Evolutionary conservation across 225 moss, liverwort and hornwort genomes (phyloP).

Genomic region (Polytrichum formosum): DNA sequence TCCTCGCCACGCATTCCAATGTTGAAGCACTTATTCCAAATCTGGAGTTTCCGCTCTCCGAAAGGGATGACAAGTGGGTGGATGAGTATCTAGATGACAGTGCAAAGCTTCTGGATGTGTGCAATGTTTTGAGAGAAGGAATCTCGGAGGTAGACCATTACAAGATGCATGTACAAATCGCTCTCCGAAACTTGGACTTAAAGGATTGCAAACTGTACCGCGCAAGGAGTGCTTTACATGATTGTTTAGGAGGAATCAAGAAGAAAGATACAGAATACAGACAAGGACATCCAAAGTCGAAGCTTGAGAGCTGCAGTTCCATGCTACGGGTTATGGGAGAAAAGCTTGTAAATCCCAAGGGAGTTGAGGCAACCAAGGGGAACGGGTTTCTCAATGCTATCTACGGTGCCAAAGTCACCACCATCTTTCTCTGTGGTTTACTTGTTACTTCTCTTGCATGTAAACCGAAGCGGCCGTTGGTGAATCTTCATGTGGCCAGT

Average conservation of each 20-base stretch:
- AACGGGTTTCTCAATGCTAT: constrained; percentile 37
- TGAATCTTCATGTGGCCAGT: constrained; percentile 23
- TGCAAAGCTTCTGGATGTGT: constrained; percentile 43
- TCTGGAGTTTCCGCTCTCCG: constrained; percentile 24
- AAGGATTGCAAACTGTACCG: constrained; percentile 30
- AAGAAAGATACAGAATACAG: constrained; percentile 32
- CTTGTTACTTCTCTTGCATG: constrained; percentile 35
- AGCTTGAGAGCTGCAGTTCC: constrained; percentile 41
- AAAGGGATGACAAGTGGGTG: constrained; percentile 35
- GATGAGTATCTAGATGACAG: constrained; percentile 39
- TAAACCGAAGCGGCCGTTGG: constrained; percentile 31
- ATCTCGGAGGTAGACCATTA: constrained; percentile 15
- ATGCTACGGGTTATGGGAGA: constrained; percentile 45
- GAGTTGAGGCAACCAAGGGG: constrained; percentile 26
- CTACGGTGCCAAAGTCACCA: constrained; percentile 43
- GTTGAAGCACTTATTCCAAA: constrained; percentile 34
- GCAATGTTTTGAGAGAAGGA: constrained; percentile 31
- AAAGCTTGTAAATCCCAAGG: constrained; percentile 31
- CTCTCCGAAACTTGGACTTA: constrained; percentile 22
- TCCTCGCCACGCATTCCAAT: constrained; percentile 25
- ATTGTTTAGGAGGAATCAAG: constrained; percentile 36
- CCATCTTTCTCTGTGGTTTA: constrained; percentile 35
- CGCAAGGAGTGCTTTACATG: constrained; percentile 25
- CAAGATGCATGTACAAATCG: constrained; percentile 33
- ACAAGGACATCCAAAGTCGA: constrained; percentile 32